A percentile compares a stretch with the other conserved stretches of the same genome.
phyloP scores from a whole-genome alignment of 2,329 filamentous ascomycete genomes.

The Aureobasidium subglaciale region DNA sequence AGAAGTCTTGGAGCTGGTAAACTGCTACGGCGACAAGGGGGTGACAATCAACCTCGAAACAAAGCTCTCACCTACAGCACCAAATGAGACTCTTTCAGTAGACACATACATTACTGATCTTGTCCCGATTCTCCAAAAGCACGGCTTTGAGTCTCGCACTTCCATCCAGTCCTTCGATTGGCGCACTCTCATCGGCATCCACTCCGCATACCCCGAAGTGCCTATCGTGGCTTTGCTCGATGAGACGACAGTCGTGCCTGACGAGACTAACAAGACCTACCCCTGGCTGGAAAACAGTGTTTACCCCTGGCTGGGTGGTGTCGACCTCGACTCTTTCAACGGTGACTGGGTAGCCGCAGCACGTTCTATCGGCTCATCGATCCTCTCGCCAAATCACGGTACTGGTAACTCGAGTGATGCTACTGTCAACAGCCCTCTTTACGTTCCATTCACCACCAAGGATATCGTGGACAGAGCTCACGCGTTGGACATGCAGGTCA shows the following conservation, averaged over 20 bases:
- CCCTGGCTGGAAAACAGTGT: background rate
- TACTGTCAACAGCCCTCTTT: background rate
- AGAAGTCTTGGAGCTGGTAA: background rate
- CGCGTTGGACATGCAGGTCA: background rate
- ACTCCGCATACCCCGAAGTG: background rate
- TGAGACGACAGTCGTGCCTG: background rate
- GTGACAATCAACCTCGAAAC: slow-evolving; percentile 2
- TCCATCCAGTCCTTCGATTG: background rate
- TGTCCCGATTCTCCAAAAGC: background rate
- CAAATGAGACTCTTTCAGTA: background rate
- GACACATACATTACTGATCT: background rate
- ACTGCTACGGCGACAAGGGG: background rate
- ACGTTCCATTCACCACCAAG: background rate
- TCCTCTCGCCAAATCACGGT: background rate
- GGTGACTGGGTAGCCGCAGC: background rate
- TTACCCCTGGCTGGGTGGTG: background rate
- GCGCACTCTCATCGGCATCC: background rate
- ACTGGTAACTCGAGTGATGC: background rate
- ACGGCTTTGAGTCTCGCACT: background rate
- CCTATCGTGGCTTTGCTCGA: background rate
- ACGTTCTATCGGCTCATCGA: background rate
- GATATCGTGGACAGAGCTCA: background rate
- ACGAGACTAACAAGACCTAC: background rate
- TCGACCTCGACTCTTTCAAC: background rate
- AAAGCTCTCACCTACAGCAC: background rate